These are phyloP conservation scores for Ophiocordyceps camponoti-rufipedis DNA, from an alignment of 2,329 filamentous ascomycete species.

Conservation along the genomic window DNA sequence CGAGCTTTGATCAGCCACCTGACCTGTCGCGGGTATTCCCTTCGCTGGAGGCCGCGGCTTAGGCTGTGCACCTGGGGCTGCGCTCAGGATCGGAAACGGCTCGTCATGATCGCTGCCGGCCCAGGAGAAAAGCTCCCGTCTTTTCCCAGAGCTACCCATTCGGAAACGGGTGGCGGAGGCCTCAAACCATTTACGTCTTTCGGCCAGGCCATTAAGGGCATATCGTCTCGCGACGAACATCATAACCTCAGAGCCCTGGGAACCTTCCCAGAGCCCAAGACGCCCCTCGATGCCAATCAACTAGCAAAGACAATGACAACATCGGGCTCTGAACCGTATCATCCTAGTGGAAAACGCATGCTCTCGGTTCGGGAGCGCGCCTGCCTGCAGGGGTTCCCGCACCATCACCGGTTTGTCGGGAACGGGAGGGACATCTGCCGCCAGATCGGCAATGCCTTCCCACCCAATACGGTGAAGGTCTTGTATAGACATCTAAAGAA, in stretches of 20 bases:
- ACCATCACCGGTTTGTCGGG: conserved; percentile 35
- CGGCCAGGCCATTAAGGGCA: conserved; percentile 17
- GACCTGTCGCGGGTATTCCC: conserved; percentile 45
- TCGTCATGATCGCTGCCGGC: conserved; percentile 39
- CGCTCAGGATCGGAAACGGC: conserved; percentile 28
- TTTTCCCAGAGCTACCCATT: conserved; percentile 46
- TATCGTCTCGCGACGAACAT: conserved; percentile 16
- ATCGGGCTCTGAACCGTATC: conserved; percentile 38
- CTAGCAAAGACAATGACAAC: conserved; percentile 46
- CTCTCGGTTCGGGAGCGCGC: conserved; percentile 54
- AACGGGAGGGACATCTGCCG: conserved; percentile 25
- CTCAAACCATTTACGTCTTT: conserved; percentile 25
- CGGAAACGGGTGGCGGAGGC: conserved; percentile 14
- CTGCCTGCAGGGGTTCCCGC: conserved; percentile 50
- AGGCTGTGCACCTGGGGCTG: conserved; percentile 30
- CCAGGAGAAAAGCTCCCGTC: conserved; percentile 53
- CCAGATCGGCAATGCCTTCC: conserved; percentile 69
- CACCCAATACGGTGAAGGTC: conserved; percentile 35
- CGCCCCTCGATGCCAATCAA: conserved; percentile 25
- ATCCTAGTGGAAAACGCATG: conserved; percentile 42
- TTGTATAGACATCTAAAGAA: conserved; percentile 28
- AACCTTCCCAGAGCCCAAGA: conserved; percentile 10
- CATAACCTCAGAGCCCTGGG: conserved; percentile 18
- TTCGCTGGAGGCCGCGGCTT: conserved; percentile 45
- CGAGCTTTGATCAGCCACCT: conserved; percentile 43